Conservation (phyloP, 139 green algal species). For the Tetraselmis chui region DNA sequence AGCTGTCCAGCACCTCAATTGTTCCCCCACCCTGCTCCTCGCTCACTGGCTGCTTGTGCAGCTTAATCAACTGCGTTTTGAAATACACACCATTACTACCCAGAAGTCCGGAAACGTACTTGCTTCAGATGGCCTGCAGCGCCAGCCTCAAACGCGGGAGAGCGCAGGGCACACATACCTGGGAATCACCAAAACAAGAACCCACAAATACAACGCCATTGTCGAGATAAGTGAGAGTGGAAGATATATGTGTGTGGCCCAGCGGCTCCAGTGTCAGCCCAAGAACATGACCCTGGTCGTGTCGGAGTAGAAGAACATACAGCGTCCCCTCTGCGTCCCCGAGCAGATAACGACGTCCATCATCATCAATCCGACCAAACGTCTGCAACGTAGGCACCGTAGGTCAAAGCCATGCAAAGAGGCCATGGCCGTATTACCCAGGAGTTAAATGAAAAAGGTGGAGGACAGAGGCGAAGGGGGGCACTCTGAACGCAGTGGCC, state of each 20-base stretch:
- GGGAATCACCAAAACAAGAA: constrained; percentile 26
- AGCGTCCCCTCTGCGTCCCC: constrained; percentile 71
- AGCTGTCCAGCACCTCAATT: constrained; percentile 79
- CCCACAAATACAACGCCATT: constrained; percentile 86
- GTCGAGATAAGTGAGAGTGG: constrained; percentile 88
- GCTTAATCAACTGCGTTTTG: neutral
- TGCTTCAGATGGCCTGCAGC: too few relatives aligned
- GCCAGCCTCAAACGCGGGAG: too few relatives aligned
- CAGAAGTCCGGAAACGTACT: too few relatives aligned
- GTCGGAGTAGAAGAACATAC: constrained; percentile 74
- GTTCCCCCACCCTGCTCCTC: constrained; percentile 4
- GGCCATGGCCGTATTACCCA: too few relatives aligned
- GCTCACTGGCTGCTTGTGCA: constrained; percentile 2
- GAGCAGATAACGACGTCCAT: constrained; percentile 84
- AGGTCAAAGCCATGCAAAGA: too few relatives aligned
- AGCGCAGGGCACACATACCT: too few relatives aligned
- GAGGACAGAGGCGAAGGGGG: too few relatives aligned
- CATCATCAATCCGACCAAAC: constrained; percentile 56
- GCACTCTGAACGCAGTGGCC: constrained; percentile 24
- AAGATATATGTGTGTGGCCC: constrained; percentile 60
- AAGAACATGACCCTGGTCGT: constrained; percentile 50
- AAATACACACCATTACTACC: too few relatives aligned
- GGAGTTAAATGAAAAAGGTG: too few relatives aligned
- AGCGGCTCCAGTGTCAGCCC: constrained; percentile 76
- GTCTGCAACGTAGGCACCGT: constrained; percentile 28